phyloP scores from a whole-genome alignment of 495 filamentous ascomycete species.

The Podospora pseudopauciseta region DNA sequence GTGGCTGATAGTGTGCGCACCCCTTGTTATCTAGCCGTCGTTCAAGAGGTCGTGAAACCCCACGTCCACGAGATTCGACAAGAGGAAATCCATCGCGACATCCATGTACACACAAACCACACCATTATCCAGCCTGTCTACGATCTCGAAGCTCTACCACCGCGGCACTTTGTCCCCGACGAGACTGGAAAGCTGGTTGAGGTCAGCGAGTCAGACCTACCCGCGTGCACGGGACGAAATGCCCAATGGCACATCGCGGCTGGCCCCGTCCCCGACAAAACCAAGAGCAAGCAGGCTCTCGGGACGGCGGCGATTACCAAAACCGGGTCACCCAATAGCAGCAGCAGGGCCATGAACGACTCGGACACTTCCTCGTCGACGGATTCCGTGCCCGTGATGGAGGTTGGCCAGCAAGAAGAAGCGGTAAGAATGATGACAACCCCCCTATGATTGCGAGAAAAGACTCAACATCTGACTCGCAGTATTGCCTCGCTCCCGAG shows the following conservation, averaged over 20 bases:
- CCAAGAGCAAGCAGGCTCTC: not conserved
- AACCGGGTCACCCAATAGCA: not conserved
- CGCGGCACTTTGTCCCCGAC: conserved; percentile 24
- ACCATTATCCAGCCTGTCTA: conserved; percentile 52
- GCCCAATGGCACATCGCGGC: conserved; percentile 1
- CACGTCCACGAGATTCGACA: conserved; percentile 46
- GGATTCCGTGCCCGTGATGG: not conserved
- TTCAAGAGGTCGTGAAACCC: conserved; percentile 49
- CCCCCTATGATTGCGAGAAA: not conserved
- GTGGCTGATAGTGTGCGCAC: no score
- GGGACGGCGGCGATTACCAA: not conserved
- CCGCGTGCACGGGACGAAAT: conserved; percentile 5
- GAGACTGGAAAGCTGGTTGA: conserved; percentile 5
- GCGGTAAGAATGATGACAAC: not conserved
- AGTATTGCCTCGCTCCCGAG: not conserved
- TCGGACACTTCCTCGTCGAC: not conserved
- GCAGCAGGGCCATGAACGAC: not conserved
- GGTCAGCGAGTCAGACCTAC: conserved; percentile 11
- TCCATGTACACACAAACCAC: conserved; percentile 53
- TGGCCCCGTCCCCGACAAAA: not conserved
- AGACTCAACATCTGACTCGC: not conserved
- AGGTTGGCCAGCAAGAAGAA: not conserved
- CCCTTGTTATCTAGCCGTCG: conserved; percentile 41
- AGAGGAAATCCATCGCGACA: conserved; percentile 52
- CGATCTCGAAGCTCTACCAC: conserved; percentile 41